Evolutionary conservation across 2,329 filamentous ascomycete genomes (phyloP).

Genomic region (Alternaria panax): DNA sequence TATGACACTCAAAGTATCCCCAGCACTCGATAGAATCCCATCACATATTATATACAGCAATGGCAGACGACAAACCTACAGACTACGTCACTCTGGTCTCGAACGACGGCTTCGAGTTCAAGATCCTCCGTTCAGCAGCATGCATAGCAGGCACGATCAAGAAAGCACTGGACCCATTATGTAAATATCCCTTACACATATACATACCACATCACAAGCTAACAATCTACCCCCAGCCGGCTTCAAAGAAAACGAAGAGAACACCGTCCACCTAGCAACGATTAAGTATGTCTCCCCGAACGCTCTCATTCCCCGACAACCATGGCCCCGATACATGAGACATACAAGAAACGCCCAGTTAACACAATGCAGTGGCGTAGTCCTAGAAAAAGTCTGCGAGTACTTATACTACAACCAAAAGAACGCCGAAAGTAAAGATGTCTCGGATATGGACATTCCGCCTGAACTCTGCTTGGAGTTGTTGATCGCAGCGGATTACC

Average conservation of each 20-base stretch:
- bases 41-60: slow-evolving; percentile 10
- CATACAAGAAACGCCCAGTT: neutral
- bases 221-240: slow-evolving; percentile 55
- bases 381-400: slow-evolving; percentile 82
- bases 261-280: slow-evolving; percentile 72
- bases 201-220: neutral
- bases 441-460: slow-evolving; percentile 82
- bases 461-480: slow-evolving; percentile 80
- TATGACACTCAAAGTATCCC: neutral
- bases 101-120: slow-evolving; percentile 78
- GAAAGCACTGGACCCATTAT: slow-evolving; percentile 75
- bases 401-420: slow-evolving; percentile 86
- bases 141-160: slow-evolving; percentile 75
- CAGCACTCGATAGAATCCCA: neutral
- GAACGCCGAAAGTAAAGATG: slow-evolving; percentile 72
- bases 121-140: slow-evolving; percentile 74
- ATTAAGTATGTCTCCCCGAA: slow-evolving; percentile 67
- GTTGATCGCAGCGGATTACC: slow-evolving; percentile 77
- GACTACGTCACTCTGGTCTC: slow-evolving; percentile 82
- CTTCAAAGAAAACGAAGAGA: slow-evolving; percentile 70
- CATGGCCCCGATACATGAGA: neutral
- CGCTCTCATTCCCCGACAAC: neutral
- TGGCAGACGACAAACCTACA: slow-evolving; percentile 48
- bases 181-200: slow-evolving; percentile 51
- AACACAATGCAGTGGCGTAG: slow-evolving; percentile 63